Base-by-base conservation (phyloP, 2,329 filamentous ascomycete species). In the Penicillium sp. region DNA sequence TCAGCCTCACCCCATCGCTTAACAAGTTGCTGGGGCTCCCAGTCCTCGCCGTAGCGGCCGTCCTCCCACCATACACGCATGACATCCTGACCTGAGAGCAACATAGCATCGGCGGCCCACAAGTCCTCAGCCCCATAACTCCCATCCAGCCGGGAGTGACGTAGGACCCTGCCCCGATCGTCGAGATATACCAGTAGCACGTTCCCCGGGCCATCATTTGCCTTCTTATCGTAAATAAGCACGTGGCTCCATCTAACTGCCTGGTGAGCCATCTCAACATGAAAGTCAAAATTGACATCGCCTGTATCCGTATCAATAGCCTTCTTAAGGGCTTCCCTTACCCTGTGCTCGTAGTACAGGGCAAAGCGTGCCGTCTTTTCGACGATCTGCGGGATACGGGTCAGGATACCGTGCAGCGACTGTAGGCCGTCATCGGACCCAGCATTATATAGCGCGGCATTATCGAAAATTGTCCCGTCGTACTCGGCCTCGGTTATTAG, bases 91-190 rank as follows among this genome's bases (percentile, higher is more conserved):
- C 33, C 33, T 16, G 33, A 35, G 6, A 5, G 6, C 6, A 35
- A 16, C 33, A 35, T 35, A 35, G 5, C 33, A 7, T 6, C 4
- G 6, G 33, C 33, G 7, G 13, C 33, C 33, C 16, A 16, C 13
- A 35, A 16, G 14, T n/a, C 33, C 13, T 16, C 33, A 16, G 14
- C 31, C n/a, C 39, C 39, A 23, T 7, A 39, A 39, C 35, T n/a
- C 35, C 47, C 47, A n/a, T 50, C 48, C 14, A 50, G 27, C 48
- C 48, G 48, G 25, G 48, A 50, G 26, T 50, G 27, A 23, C 48
- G 48, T 37, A 42, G 29, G 25, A 50, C 33, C 25, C 48, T 29
- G 10, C 48, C 31, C 42, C 19, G 48, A 35, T 50, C 33, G 16
- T 50, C 48, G 31, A 50, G 4, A 42, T 50, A 50, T 23, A 50